Base-by-base conservation (phyloP, 331 rosid genomes). In the Quercus phellos region DNA sequence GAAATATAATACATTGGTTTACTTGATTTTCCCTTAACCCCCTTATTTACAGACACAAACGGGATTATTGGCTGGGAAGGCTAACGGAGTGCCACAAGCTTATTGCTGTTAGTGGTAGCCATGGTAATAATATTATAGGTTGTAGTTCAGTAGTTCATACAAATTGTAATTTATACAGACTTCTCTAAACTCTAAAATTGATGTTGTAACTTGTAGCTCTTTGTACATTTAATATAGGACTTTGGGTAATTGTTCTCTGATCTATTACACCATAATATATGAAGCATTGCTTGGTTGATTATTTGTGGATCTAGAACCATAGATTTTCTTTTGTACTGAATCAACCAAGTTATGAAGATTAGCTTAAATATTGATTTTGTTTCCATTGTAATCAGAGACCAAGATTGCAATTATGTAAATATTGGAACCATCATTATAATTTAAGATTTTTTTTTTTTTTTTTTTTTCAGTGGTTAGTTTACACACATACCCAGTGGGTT, bases 61-160 rank as follows among this genome's bases (percentile, higher is more conserved):
- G 80, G 54, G 80, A 69, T 38, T 26, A 9, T 17, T 78, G 86
- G 83, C 75, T 83, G 72, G 86, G 53, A 51, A 70, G 75, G 74
- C 29, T 78, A 74, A 82, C 86, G 59, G 32, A 35, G 63, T 1
- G 74, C 26, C 64, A 69, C 64, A 78, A 83, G 68, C 83, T 83
- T 60, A 69, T 78, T 42, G 86, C 83, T 60, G 80, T 83, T 59
- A 78, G 86, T 34, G 86, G 83, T 5, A 74, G 69, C 74, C 86
- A 83, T n/a, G 83, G 86, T 78, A 68, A 46, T 46, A 46, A 46
- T 74, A 46, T 58, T 29, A 74, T 42, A 16, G 26, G 34, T 54
- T 58, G 24, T 10, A 13, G 21, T 55, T 43, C 51, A 2, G 24
- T 5, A 4, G 21, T 42, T 43, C 51, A 7, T 1, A 60, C 18